Evolutionary conservation across 2,329 filamentous ascomycete genomes (phyloP).

Genomic region (Fusarium bactridioides): DNA sequence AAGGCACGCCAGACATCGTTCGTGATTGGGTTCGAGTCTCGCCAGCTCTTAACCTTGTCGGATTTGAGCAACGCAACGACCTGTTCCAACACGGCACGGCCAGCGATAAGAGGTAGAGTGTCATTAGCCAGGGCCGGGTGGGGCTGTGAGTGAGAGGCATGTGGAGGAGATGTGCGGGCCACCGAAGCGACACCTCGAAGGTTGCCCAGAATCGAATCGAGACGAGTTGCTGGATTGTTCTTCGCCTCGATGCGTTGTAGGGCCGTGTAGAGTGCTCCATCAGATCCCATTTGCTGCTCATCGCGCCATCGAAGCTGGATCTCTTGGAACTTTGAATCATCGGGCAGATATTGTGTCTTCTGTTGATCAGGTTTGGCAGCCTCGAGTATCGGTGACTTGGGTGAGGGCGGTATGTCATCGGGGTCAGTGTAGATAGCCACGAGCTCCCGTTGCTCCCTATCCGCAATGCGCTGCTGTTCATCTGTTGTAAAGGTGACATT

Average conservation of each 20-base stretch:
- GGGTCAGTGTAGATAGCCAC: conserved; percentile 66
- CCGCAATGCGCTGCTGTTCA: conserved; percentile 63
- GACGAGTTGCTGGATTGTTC: conserved; percentile 46
- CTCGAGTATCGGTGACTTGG: conserved; percentile 60
- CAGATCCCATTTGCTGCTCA: conserved; percentile 53
- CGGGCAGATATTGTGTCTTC: conserved; percentile 49
- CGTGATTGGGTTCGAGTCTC: conserved; percentile 51
- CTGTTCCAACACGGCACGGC: conserved; percentile 50
- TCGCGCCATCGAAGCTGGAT: conserved; percentile 60
- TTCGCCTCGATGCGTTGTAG: conserved; percentile 53
- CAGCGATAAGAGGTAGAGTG: conserved; percentile 44
- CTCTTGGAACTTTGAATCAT: conserved; percentile 55
- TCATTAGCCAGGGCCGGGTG: conserved; percentile 15
- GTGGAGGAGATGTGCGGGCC: conserved; percentile 24
- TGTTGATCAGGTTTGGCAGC: conserved; percentile 29
- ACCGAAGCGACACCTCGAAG: conserved; percentile 38
- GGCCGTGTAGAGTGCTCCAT: conserved; percentile 53
- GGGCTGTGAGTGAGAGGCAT: conserved; percentile 13
- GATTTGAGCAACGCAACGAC: conserved; percentile 55
- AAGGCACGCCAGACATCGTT: conserved; percentile 43
- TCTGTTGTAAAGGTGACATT: conserved; percentile 58
- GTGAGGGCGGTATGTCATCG: conserved; percentile 63
- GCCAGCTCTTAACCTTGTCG: conserved; percentile 54
- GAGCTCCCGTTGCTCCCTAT: conserved; percentile 66
- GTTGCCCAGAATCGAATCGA: conserved; percentile 53